These are phyloP conservation scores for Diaporthe sp. DNA, from an alignment of 2,329 filamentous ascomycete genomes.

Conservation along the genomic window DNA sequence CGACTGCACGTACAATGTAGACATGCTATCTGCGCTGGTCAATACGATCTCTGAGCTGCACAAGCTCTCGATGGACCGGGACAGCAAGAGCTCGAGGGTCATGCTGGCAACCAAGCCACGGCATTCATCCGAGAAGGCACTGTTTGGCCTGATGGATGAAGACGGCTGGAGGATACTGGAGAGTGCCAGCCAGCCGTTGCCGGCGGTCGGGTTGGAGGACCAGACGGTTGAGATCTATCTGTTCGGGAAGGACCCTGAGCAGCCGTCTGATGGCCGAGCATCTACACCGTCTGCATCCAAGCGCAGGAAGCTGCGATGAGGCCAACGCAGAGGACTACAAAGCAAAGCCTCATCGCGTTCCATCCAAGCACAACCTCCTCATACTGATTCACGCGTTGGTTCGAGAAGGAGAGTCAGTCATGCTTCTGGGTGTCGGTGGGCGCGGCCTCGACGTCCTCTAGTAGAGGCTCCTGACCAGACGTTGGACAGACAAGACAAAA, in stretches of 20 bases:
- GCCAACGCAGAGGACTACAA: not conserved
- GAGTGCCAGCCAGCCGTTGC: slow-evolving; percentile 59
- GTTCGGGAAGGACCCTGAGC: slow-evolving; percentile 55
- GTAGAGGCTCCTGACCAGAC: not conserved
- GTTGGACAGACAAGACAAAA: not conserved
- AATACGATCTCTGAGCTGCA: slow-evolving; percentile 67
- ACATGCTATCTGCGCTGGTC: slow-evolving; percentile 67
- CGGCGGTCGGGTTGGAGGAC: slow-evolving; percentile 59
- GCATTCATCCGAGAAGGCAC: slow-evolving; percentile 64
- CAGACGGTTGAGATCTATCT: slow-evolving; percentile 68
- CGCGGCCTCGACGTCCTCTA: not conserved
- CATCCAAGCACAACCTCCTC: too few relatives aligned
- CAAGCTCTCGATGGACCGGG: slow-evolving; percentile 41
- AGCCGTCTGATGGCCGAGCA: not conserved
- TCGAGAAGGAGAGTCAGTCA: too few relatives aligned
- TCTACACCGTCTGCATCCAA: slow-evolving; percentile 14
- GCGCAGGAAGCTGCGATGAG: slow-evolving; percentile 31
- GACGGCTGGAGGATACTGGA: slow-evolving; percentile 62
- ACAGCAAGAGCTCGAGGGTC: slow-evolving; percentile 54
- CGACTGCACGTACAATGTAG: slow-evolving; percentile 74
- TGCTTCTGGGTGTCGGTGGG: not conserved
- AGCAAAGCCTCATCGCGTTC: not conserved
- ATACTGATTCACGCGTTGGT: not conserved
- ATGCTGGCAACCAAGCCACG: slow-evolving; percentile 70
- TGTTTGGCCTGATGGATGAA: slow-evolving; percentile 63